Evolutionary conservation across 768 basidiomycete species (phyloP).

Genomic region (Guyanaporus albipodus): DNA sequence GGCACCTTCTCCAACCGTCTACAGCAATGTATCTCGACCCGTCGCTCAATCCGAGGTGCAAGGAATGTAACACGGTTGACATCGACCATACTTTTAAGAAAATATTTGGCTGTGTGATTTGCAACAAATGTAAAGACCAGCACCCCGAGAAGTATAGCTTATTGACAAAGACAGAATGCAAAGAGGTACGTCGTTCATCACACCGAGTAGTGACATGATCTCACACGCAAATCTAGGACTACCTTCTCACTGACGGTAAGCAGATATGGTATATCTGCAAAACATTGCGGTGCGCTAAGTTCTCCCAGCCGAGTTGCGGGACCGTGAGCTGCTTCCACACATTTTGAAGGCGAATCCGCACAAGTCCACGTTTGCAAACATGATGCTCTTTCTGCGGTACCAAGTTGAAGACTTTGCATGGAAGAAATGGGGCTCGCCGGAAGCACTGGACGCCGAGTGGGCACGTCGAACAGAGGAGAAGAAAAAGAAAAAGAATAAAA

Average conservation of each 20-base stretch:
- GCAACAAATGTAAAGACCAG: conserved; percentile 86
- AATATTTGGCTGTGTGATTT: conserved; percentile 82
- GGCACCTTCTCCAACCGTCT: not conserved
- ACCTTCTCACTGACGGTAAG: conserved; percentile 89
- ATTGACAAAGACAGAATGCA: conserved; percentile 97
- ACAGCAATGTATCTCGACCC: conserved; percentile 78
- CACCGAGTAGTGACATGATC: not conserved
- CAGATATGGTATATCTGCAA: conserved; percentile 7
- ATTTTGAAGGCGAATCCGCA: conserved; percentile 93
- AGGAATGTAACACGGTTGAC: conserved; percentile 82
- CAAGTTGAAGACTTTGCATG: conserved; percentile 97
- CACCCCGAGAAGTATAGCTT: conserved; percentile 91
- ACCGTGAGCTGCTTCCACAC: conserved; percentile 90
- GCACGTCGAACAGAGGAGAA: conserved; percentile 75
- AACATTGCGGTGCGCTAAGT: not conserved
- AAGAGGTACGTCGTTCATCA: conserved; percentile 57
- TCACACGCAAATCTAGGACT: conserved; percentile 55
- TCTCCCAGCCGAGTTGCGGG: conserved; percentile 80
- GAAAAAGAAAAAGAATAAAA: conserved; percentile 87
- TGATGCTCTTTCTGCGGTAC: conserved; percentile 95
- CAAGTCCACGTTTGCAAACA: conserved; percentile 93
- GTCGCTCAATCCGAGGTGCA: conserved; percentile 74
- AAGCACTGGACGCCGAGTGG: conserved; percentile 87
- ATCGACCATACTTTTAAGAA: conserved; percentile 81
- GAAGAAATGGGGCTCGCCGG: conserved; percentile 96